Percentiles rank a stretch among this genome's conserved stretches.
phyloP scores from a whole-genome alignment of 257 asterid genomes.

The Solanum virginianum region DNA sequence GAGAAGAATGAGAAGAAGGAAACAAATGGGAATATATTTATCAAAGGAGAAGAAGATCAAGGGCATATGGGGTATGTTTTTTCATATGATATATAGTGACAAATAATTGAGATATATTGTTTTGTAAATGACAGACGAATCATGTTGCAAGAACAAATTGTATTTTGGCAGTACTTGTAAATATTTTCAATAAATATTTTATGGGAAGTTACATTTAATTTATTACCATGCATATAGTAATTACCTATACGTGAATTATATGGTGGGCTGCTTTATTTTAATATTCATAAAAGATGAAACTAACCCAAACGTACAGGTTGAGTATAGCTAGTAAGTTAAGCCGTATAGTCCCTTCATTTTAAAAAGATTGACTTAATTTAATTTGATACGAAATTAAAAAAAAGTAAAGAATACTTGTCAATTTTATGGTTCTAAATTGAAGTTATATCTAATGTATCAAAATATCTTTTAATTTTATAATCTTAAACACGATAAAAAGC shows the following conservation, averaged over 20 bases:
- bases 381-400: too few relatives aligned
- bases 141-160: neutral
- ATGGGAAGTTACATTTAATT: neutral
- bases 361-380: too few relatives aligned
- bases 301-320: neutral
- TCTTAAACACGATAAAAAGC: too few relatives aligned
- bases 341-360: too few relatives aligned
- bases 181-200: neutral
- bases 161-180: neutral
- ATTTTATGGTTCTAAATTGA: too few relatives aligned
- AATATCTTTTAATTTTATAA: too few relatives aligned
- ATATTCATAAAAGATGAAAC: neutral
- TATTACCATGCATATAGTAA: neutral
- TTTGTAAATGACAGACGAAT: conserved; percentile 3
- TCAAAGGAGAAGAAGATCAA: neutral
- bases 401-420: too few relatives aligned
- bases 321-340: neutral
- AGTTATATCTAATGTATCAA: too few relatives aligned
- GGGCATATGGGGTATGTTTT: conserved; percentile 1
- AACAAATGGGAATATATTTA: neutral
- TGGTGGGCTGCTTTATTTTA: neutral
- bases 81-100: conserved; percentile 20
- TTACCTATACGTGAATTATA: neutral
- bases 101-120: neutral
- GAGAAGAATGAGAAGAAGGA: neutral